Evolutionary conservation across 1,139 yeast species (phyloP).

Genomic region (Arxiozyma heterogenica): DNA sequence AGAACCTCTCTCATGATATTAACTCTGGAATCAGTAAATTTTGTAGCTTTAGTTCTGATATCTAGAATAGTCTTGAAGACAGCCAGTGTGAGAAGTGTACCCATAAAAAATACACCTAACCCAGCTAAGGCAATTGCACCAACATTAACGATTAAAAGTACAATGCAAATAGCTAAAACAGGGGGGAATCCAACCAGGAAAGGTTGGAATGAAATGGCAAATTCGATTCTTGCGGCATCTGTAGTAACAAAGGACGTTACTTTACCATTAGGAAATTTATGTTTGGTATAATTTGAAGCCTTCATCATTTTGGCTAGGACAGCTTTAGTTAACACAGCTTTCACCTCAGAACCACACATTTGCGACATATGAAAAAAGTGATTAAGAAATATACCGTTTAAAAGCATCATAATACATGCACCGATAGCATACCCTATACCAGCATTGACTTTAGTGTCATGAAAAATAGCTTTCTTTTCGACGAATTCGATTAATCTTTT

Average conservation of each 20-base stretch:
- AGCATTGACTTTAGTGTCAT: conserved; percentile 31
- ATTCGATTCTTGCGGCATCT: conserved; percentile 70
- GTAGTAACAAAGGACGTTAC: conserved; percentile 71
- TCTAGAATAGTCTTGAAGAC: conserved; percentile 36
- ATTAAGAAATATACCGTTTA: conserved; percentile 47
- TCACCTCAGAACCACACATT: conserved; percentile 59
- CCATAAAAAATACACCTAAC: conserved; percentile 41
- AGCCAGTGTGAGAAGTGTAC: conserved; percentile 26
- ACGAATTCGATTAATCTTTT: conserved; percentile 47
- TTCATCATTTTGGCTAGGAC: conserved; percentile 56
- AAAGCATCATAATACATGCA: conserved; percentile 38
- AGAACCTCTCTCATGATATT: conserved; percentile 44
- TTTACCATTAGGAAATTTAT: conserved; percentile 54
- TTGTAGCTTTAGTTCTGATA: conserved; percentile 39
- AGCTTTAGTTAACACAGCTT: conserved; percentile 58
- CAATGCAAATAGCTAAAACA: conserved; percentile 52
- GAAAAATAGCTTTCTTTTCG: conserved; percentile 31
- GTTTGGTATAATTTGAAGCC: conserved; percentile 51
- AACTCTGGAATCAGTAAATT: conserved; percentile 44
- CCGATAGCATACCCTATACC: conserved; percentile 61
- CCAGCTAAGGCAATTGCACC: conserved; percentile 72
- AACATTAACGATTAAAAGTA: conserved; percentile 54
- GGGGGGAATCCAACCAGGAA: conserved; percentile 54
- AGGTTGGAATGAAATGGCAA: conserved; percentile 66
- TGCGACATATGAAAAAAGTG: conserved; percentile 55